Conservation (phyloP, 352 stramenopile species). For the Phytopythium delawarense region DNA sequence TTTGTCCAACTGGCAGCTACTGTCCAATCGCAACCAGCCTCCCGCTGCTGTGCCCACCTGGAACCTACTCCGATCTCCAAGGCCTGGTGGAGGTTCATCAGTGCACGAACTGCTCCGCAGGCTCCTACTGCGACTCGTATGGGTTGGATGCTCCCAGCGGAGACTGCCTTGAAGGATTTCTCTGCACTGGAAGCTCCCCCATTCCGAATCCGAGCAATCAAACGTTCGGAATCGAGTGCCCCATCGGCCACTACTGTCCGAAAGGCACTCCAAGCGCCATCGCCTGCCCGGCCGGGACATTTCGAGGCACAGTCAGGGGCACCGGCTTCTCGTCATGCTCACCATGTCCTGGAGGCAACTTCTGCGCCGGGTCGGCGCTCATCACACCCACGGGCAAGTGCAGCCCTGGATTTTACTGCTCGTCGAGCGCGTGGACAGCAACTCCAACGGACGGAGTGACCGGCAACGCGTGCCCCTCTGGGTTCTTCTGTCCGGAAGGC, state of each 20-base stretch:
- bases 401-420: conserved; percentile 81
- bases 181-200: conserved; percentile 50
- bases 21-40: conserved; percentile 51
- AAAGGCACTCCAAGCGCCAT: conserved; percentile 41
- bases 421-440: conserved; percentile 29
- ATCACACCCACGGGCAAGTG: conserved; percentile 55
- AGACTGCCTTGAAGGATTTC: conserved; percentile 57
- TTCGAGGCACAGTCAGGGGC: conserved; percentile 37
- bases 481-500: conserved; percentile 55
- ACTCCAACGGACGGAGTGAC: conserved; percentile 44
- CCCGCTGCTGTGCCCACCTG: conserved; percentile 58
- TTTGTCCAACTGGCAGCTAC: conserved; percentile 65
- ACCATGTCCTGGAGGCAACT: conserved; percentile 52
- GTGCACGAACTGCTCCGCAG: conserved; percentile 77
- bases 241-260: conserved; percentile 70
- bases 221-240: conserved; percentile 57
- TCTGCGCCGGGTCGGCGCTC: conserved; percentile 45
- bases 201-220: conserved; percentile 49
- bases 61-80: conserved; percentile 47
- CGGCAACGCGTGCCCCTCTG: conserved; percentile 44
- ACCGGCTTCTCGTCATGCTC: conserved; percentile 59
- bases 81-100: conserved; percentile 64
- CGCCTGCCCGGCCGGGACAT: conserved; percentile 64
- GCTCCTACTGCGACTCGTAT: conserved; percentile 88
- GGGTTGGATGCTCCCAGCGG: conserved; percentile 46